Evolutionary conservation across 306 rosid genomes (phyloP), one percentile per base, ranked within the genome.

Genomic region (Carpinus viminea): DNA sequence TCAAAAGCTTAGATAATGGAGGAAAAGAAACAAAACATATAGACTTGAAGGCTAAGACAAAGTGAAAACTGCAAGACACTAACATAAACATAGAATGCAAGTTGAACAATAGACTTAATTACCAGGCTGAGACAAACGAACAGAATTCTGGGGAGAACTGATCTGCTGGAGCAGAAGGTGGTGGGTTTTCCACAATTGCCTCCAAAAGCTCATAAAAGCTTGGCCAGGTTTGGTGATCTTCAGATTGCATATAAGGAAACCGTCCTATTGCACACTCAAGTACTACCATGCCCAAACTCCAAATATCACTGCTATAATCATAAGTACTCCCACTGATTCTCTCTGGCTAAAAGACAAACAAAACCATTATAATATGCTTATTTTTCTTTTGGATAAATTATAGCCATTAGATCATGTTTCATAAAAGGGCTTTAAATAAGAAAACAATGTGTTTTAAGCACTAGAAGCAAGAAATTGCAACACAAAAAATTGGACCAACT

Each of bases 201-300:
- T 81, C 94, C 81, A 96, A 81, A 78, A 96, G 99, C 82, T 96
- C 99, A 76, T 96, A 96, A 81, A 96, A 96, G 85, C 96, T 90
- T 70, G 99, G 99, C 87, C 94, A 84, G 69, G 79, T 81, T 86
- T 96, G 91, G 80, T 93, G 92, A 86, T 93, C 99, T 86, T 96
- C 99, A 17, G 96, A 89, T 64, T 90, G 90, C 86, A 93, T 85
- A 77, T 88, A 96, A 72, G 99, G 99, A 85, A 96, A 96, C 79
- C 96, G 83, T 70, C 99, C 98, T 21, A 93, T 93, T 76, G 99
- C 96, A 87, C 99, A 96, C 85, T 96, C 98, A 10, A 96, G 99
- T 45, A 96, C 91, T 65, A 96, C 98, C 98, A 96, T 47, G 53
- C 98, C 99, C 83, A 96, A 90, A 80, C 98, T 96, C 99, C 98